Evolutionary conservation across 1,284 basidiomycete genomes (phyloP), one percentile per base, ranked within the genome.

Genomic region (Pulchroboletus neoregius): DNA sequence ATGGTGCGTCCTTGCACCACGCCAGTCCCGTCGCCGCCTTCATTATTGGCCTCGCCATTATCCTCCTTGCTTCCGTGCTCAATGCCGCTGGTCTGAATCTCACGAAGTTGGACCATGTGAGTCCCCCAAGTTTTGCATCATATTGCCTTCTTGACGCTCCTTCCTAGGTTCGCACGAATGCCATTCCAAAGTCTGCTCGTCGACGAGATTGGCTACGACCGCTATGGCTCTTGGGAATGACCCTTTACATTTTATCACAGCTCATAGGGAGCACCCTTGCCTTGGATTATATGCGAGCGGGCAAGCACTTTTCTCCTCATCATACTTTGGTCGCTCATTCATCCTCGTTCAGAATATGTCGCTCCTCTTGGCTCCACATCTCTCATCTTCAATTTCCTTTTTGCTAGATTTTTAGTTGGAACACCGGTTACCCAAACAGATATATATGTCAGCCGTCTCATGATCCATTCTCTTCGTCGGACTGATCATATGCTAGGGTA

Each of bases 371-470:
- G 89, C 16, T 89, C 87, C 3, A 85, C 87, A 8, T 88, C 88
- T 10, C 79, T 93, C 49, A 81, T 93, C 46, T 93, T 93, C 71
- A 93, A 93, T 66, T 91, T 92, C 61, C 71, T 93, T 30, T 92
- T 93, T 62, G 90, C 88, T 18, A 79, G 84, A 54, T 85, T 90
- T 57, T 75, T 91, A 52, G 84, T 90, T 9, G 87, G 87, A 41
- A 87, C 87, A 13, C 87, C 87, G 2, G 86, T 93, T 33, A 90
- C 87, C 37, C 78, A 69, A 48, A 83, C 78, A 34, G 91, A 93
- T 63, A 87, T 91, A 33, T 84, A 87, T 60, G 87, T 87, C 57
- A 23, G 52, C 39, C 23, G n/a, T 39, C 39, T 34, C 24, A 24
- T n/a, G 11, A 0, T 37, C 22, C 4, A 15, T 30, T 26, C 28